A percentile compares a stretch with the other conserved stretches of the same genome.
phyloP scores from a whole-genome alignment of 176 grass and related monocot species.

The Tuctoria greenei region DNA sequence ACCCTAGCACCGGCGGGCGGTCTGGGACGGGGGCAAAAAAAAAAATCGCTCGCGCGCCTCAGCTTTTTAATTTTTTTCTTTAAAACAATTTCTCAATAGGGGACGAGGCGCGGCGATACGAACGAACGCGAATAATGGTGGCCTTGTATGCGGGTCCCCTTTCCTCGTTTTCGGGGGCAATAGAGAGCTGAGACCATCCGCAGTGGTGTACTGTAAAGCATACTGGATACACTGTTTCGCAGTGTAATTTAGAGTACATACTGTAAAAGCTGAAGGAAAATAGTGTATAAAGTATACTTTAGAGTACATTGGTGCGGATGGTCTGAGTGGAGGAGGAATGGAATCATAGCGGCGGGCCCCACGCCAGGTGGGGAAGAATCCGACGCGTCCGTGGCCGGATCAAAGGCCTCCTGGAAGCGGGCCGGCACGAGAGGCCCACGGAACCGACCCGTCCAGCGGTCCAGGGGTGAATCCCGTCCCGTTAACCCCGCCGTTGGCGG shows the following conservation, averaged over 20 bases:
- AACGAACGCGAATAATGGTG: constrained; percentile 28
- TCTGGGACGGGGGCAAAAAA: no score
- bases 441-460: background rate
- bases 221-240: no score
- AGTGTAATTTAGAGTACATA: no score
- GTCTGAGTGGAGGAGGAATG: constrained; percentile 16
- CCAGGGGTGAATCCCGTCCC: background rate
- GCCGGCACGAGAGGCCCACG: background rate
- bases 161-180: constrained; percentile 29
- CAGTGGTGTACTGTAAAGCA: no score
- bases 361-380: background rate
- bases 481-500: background rate
- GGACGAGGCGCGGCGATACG: constrained; percentile 6
- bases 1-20: background rate
- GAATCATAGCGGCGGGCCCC: background rate
- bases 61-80: background rate
- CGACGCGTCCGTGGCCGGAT: background rate
- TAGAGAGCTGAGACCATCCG: no score
- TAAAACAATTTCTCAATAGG: background rate
- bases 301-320: no score
- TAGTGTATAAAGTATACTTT: no score
- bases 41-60: background rate
- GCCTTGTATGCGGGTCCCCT: background rate
- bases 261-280: no score
- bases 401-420: background rate